phyloP scores from a whole-genome alignment of 768 basidiomycete genomes.

The Exsudoporus frostii region DNA sequence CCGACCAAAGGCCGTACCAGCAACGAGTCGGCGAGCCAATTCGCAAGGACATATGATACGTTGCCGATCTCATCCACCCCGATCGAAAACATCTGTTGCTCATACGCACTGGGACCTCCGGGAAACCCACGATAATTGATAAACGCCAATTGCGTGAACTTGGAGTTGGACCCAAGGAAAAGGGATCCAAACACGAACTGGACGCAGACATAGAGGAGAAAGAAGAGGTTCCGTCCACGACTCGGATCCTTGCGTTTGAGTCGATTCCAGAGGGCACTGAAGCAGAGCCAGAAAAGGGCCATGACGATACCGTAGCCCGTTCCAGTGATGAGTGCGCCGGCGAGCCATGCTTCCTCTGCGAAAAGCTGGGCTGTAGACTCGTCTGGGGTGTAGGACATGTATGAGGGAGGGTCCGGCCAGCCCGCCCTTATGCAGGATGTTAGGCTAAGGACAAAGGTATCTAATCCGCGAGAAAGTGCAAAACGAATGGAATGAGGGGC shows the following conservation, averaged over 20 bases:
- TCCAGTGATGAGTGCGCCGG: slow-evolving; percentile 25
- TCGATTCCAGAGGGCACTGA: slow-evolving; percentile 16
- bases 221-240: slow-evolving; percentile 14
- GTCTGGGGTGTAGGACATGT: slow-evolving; percentile 18
- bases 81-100: slow-evolving; percentile 29
- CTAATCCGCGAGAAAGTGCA: not conserved
- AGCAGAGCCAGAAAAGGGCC: slow-evolving; percentile 25
- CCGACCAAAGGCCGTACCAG: slow-evolving; percentile 12
- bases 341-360: slow-evolving; percentile 29
- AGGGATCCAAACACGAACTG: slow-evolving; percentile 26
- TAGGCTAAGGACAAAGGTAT: not conserved
- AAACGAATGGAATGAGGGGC: too few species aligned
- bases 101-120: slow-evolving; percentile 25
- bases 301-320: slow-evolving; percentile 27
- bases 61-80: slow-evolving; percentile 22
- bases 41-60: slow-evolving; percentile 26
- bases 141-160: slow-evolving; percentile 31
- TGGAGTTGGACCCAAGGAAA: slow-evolving; percentile 24
- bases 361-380: slow-evolving; percentile 17
- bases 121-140: slow-evolving; percentile 26
- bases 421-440: slow-evolving; percentile 1
- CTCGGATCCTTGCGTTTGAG: slow-evolving; percentile 14
- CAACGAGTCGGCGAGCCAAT: slow-evolving; percentile 28
- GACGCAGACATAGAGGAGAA: slow-evolving; percentile 23
- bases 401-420: not conserved